Evolutionary conservation across 371 early-diverging fungal species (phyloP).

Genomic region (Mucor plumbeus): DNA sequence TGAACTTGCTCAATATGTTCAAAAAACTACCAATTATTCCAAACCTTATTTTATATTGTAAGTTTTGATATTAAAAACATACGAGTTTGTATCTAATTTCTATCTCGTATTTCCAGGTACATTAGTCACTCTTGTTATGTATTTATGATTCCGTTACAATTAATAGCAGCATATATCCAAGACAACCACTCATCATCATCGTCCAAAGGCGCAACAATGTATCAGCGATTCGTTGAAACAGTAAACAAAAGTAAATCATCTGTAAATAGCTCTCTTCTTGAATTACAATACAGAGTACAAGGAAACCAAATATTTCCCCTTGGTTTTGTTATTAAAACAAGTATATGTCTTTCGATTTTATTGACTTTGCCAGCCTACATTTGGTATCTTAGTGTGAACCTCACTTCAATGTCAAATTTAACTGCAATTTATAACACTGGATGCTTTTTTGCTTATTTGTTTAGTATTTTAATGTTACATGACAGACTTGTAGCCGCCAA

Average conservation of each 20-base stretch:
- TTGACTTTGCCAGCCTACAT: slow-evolving; percentile 75
- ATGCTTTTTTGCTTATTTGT: slow-evolving; percentile 82
- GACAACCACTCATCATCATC: neutral
- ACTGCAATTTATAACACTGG: slow-evolving; percentile 86
- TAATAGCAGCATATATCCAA: slow-evolving; percentile 49
- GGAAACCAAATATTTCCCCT: slow-evolving; percentile 10
- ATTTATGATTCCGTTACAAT: slow-evolving; percentile 70
- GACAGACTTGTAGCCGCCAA: slow-evolving; percentile 66
- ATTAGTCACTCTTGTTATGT: slow-evolving; percentile 77
- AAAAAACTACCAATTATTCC: slow-evolving; percentile 61
- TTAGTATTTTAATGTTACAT: slow-evolving; percentile 70
- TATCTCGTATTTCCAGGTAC: slow-evolving; percentile 45
- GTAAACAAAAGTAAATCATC: slow-evolving; percentile 11
- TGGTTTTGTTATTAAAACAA: slow-evolving; percentile 23
- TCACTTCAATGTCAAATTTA: slow-evolving; percentile 77
- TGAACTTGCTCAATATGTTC: slow-evolving; percentile 71
- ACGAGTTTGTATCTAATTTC: neutral
- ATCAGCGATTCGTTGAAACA: slow-evolving; percentile 15
- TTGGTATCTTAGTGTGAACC: slow-evolving; percentile 81
- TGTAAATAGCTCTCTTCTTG: slow-evolving; percentile 17
- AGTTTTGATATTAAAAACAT: slow-evolving; percentile 14
- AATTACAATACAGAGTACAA: slow-evolving; percentile 28
- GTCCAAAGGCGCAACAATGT: neutral
- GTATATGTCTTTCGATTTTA: slow-evolving; percentile 51
- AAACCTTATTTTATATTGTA: slow-evolving; percentile 85